Evolutionary conservation across 73 alveolate species (phyloP).

Genomic region (Urostyla sp.): DNA sequence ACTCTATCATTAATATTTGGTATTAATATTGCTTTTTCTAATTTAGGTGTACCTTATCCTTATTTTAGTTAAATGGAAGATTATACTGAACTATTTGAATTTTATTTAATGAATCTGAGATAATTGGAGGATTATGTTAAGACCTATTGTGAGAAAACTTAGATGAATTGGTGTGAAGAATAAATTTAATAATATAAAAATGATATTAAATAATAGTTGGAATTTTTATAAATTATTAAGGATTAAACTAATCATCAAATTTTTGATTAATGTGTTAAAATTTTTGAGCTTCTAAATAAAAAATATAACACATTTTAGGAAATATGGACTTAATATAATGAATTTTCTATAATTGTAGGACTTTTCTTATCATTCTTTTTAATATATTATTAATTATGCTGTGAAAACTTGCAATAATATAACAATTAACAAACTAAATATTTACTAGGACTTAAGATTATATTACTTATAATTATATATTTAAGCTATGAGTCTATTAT

Average conservation of each 20-base stretch:
- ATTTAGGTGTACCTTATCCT: conserved; percentile 34
- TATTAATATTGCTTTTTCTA: conserved; percentile 6
- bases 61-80: neutral
- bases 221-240: neutral
- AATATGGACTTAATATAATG: conserved; percentile 13
- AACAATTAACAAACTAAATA: neutral
- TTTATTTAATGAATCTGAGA: neutral
- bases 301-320: neutral
- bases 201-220: neutral
- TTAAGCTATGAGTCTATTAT: neutral
- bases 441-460: neutral
- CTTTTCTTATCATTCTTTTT: neutral
- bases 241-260: neutral
- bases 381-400: neutral
- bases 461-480: neutral
- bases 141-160: neutral
- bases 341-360: neutral
- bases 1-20: neutral
- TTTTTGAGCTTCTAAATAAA: neutral
- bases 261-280: neutral
- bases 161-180: conserved; percentile 5
- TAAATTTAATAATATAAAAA: neutral
- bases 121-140: conserved; percentile 5
- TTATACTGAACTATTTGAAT: neutral
- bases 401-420: neutral